Conservation (phyloP, 2,329 filamentous ascomycete species). For the Claviceps purpurea region DNA sequence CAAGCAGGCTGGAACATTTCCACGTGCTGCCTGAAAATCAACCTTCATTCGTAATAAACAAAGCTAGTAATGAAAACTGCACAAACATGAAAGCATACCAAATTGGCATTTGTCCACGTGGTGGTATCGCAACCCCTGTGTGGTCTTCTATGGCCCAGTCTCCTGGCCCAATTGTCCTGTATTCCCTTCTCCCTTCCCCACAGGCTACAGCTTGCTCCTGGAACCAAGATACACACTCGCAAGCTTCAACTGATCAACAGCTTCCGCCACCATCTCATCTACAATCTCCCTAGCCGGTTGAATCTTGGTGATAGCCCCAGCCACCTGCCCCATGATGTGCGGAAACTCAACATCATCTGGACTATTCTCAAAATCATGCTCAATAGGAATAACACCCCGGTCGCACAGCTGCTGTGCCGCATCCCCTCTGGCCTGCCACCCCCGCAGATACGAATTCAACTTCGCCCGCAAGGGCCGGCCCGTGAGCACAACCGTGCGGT, state of each 20-base stretch:
- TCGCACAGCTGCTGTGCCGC: slow-evolving; percentile 66
- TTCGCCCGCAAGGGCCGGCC: slow-evolving; percentile 70
- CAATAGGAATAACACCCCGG: slow-evolving; percentile 65
- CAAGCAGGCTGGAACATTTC: neutral
- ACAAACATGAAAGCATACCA: too few species aligned
- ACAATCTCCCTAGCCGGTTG: slow-evolving; percentile 76
- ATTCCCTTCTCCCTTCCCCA: neutral
- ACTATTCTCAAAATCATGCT: slow-evolving; percentile 69
- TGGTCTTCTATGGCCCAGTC: too few species aligned
- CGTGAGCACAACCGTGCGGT: slow-evolving; percentile 68
- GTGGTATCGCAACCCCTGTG: too few species aligned
- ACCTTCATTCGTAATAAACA: too few species aligned
- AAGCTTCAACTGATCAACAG: slow-evolving; percentile 50
- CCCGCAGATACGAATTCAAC: slow-evolving; percentile 70
- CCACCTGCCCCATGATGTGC: slow-evolving; percentile 89
- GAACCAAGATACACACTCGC: slow-evolving; percentile 44
- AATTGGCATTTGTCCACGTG: too few species aligned
- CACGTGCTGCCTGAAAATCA: too few species aligned
- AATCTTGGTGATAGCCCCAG: slow-evolving; percentile 61
- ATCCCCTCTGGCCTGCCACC: slow-evolving; percentile 65
- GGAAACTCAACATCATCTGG: slow-evolving; percentile 67
- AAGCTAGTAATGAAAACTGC: too few species aligned
- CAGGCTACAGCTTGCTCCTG: neutral
- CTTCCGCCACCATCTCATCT: slow-evolving; percentile 76
- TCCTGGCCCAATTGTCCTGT: too few species aligned